Evolutionary conservation across 176 grass and related monocot genomes (phyloP).

Genomic region (Raddia distichophylla): DNA sequence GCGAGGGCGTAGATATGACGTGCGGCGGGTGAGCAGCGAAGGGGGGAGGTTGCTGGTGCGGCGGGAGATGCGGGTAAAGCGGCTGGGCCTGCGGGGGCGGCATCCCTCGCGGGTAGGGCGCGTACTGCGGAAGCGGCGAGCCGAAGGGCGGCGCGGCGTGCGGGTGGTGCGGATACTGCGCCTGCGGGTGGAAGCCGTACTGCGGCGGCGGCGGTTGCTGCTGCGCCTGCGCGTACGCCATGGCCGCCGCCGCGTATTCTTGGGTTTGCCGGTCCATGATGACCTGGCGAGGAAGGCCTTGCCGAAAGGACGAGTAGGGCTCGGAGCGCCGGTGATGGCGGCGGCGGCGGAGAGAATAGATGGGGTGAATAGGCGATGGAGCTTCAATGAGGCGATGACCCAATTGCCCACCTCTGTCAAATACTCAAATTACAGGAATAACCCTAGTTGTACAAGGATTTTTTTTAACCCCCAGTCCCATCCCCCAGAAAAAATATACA

Average conservation of each 20-base stretch:
- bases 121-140: slow-evolving; percentile 65
- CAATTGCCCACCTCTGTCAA: background rate
- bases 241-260: slow-evolving; percentile 77
- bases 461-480: no score
- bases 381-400: no score
- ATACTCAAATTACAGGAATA: slow-evolving; percentile 32
- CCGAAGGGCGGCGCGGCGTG: slow-evolving; percentile 51
- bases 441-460: no score
- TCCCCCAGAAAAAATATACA: no score
- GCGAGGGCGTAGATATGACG: slow-evolving; percentile 45
- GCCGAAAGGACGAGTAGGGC: slow-evolving; percentile 23
- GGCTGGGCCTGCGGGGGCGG: slow-evolving; percentile 56
- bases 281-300: slow-evolving; percentile 37
- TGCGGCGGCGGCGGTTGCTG: slow-evolving; percentile 58
- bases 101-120: slow-evolving; percentile 60
- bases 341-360: slow-evolving; percentile 32
- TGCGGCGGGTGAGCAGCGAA: slow-evolving; percentile 59
- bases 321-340: slow-evolving; percentile 23
- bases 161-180: slow-evolving; percentile 70
- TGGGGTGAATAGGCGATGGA: no score
- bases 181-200: slow-evolving; percentile 76
- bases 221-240: slow-evolving; percentile 86
- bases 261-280: slow-evolving; percentile 82
- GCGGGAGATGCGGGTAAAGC: slow-evolving; percentile 61
- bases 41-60: slow-evolving; percentile 49